Evolutionary conservation across 2,329 filamentous ascomycete species (phyloP).

Genomic region (Neobulgaria alba): DNA sequence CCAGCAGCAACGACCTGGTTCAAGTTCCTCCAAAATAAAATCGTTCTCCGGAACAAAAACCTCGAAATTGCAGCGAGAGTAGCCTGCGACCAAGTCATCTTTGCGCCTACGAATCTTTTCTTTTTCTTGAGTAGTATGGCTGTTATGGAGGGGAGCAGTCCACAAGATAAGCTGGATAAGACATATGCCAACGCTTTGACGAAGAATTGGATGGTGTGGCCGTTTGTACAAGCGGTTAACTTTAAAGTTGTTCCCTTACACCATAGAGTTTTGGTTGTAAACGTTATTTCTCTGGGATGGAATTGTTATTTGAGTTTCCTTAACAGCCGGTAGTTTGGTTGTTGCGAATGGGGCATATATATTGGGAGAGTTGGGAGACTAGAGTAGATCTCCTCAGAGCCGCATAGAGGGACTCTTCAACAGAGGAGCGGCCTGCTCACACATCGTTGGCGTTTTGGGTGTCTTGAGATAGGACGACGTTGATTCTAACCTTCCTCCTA

Average conservation of each 20-base stretch:
- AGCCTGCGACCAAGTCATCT: slow-evolving; percentile 54
- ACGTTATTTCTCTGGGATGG: slow-evolving; percentile 55
- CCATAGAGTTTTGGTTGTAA: slow-evolving; percentile 61
- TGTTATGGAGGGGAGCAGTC: slow-evolving; percentile 51
- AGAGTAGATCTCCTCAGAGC: too few relatives aligned
- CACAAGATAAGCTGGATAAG: slow-evolving; percentile 50
- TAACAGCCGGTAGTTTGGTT: too few relatives aligned
- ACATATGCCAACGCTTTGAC: slow-evolving; percentile 52
- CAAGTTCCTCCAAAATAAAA: slow-evolving; percentile 52
- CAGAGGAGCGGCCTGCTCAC: too few relatives aligned
- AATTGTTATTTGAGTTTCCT: slow-evolving; percentile 33
- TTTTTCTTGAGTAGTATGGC: slow-evolving; percentile 62
- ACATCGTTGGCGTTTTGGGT: too few relatives aligned
- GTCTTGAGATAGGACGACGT: too few relatives aligned
- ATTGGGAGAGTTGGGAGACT: too few relatives aligned
- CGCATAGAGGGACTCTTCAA: too few relatives aligned
- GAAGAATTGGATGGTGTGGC: slow-evolving; percentile 67
- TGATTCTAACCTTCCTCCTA: too few relatives aligned
- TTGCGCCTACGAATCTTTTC: slow-evolving; percentile 56
- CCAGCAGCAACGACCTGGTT: slow-evolving; percentile 66
- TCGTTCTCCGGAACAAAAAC: slow-evolving; percentile 49
- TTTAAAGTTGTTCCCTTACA: slow-evolving; percentile 63
- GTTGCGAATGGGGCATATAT: too few relatives aligned
- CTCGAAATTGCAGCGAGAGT: slow-evolving; percentile 56
- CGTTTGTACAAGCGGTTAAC: slow-evolving; percentile 57